Evolutionary conservation across 2,329 filamentous ascomycete genomes (phyloP).

Genomic region (Ascochyta rabiei): DNA sequence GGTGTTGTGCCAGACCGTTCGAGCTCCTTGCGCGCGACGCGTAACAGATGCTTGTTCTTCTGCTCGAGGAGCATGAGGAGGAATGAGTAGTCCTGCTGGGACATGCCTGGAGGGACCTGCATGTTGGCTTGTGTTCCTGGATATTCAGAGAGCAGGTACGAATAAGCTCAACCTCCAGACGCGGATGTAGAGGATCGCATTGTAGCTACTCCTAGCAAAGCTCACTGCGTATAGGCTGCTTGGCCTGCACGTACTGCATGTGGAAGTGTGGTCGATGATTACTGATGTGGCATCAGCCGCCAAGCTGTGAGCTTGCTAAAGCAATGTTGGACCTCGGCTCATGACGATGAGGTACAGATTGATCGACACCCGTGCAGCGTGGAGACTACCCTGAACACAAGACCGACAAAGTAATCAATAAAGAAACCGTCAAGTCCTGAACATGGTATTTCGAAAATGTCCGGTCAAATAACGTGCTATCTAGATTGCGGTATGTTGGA

Average conservation of each 20-base stretch:
- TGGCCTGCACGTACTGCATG: background rate
- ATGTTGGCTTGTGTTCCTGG: background rate
- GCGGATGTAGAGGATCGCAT: background rate
- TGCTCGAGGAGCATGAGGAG: background rate
- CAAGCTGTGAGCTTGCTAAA: background rate
- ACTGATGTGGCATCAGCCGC: constrained; percentile 13
- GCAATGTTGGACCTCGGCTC: constrained; percentile 11
- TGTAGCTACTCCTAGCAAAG: background rate
- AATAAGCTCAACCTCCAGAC: background rate
- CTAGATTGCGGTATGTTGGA: constrained; percentile 66
- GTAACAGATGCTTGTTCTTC: background rate
- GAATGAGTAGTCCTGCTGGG: constrained; percentile 1
- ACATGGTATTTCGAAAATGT: constrained; percentile 52
- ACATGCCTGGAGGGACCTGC: background rate
- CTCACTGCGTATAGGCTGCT: background rate
- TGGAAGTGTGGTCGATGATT: constrained; percentile 9
- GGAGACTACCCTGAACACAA: background rate
- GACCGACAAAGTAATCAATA: background rate
- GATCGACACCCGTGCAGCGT: background rate
- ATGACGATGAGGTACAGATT: background rate
- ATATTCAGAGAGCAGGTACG: background rate
- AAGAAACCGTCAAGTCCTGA: background rate
- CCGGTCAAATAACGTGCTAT: constrained; percentile 68
- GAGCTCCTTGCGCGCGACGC: background rate
- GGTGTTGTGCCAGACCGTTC: background rate